A percentile compares a stretch with the other conserved stretches of the same genome.
Conservation (phyloP, 805 yeast species). For the Wickerhamiella dianesei region DNA sequence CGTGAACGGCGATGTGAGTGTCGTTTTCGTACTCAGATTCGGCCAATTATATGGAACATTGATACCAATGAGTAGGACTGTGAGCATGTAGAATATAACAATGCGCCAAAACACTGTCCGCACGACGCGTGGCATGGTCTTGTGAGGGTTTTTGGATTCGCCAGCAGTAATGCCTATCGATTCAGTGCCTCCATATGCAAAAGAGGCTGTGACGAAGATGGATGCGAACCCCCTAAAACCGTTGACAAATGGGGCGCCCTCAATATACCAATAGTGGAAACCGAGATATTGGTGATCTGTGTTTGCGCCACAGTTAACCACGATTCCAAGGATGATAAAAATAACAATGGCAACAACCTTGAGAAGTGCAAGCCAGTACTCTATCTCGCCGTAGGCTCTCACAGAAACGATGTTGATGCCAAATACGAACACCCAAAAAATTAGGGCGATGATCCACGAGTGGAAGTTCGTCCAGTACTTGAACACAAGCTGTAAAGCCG, state of each 20-base stretch:
- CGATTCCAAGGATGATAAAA: constrained; percentile 42
- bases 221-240: constrained; percentile 33
- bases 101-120: constrained; percentile 44
- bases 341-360: constrained; percentile 55
- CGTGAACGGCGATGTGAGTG: constrained; percentile 36
- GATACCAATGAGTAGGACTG: constrained; percentile 44
- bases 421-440: constrained; percentile 41
- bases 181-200: constrained; percentile 47
- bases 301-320: constrained; percentile 46
- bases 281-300: constrained; percentile 35
- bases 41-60: constrained; percentile 46
- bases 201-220: constrained; percentile 44
- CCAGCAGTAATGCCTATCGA: constrained; percentile 47
- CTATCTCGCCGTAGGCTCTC: constrained; percentile 40
- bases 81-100: constrained; percentile 37
- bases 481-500: constrained; percentile 35
- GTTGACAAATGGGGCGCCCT: constrained; percentile 32
- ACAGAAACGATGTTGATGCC: constrained; percentile 37
- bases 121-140: constrained; percentile 45
- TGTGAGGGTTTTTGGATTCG: constrained; percentile 45
- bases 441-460: constrained; percentile 38
- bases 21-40: constrained; percentile 27
- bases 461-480: constrained; percentile 34
- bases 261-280: constrained; percentile 40
- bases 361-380: constrained; percentile 52